A percentile compares a stretch with the other conserved stretches of the same genome.
Evolutionary conservation across 106 monocot species (phyloP).

Genomic region (Narthecium ossifragum): DNA sequence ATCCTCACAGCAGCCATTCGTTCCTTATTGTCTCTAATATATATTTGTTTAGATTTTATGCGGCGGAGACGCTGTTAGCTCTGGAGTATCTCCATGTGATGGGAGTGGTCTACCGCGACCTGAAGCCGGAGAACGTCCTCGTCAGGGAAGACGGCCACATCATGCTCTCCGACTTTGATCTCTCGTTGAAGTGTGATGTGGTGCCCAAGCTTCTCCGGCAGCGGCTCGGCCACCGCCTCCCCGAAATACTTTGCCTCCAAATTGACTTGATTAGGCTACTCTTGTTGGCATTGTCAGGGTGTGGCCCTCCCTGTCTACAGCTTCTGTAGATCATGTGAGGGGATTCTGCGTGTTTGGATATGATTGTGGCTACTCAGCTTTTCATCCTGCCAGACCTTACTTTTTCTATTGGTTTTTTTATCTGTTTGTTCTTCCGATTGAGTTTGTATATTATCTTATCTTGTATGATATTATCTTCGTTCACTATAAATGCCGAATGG

Average conservation of each 20-base stretch:
- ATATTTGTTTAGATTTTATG: slow-evolving; percentile 52
- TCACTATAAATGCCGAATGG: neutral
- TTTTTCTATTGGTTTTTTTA: neutral
- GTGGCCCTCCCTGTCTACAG: slow-evolving; percentile 5
- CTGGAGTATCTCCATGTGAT: slow-evolving; percentile 98
- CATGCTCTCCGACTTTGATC: slow-evolving; percentile 98
- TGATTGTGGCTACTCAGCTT: neutral
- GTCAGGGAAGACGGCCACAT: slow-evolving; percentile 89
- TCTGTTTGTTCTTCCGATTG: neutral
- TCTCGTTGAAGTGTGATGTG: slow-evolving; percentile 80
- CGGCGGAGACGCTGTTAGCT: slow-evolving; percentile 66
- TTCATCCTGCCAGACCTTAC: neutral
- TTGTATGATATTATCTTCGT: neutral
- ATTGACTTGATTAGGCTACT: neutral
- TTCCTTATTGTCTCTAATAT: neutral
- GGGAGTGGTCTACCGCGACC: slow-evolving; percentile 82
- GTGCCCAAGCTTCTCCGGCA: slow-evolving; percentile 57
- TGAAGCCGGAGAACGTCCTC: slow-evolving; percentile 96
- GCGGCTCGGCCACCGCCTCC: neutral
- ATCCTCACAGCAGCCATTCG: too few species aligned
- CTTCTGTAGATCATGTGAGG: slow-evolving; percentile 4
- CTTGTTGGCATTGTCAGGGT: neutral
- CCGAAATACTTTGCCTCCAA: neutral
- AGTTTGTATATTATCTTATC: neutral
- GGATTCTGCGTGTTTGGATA: slow-evolving; percentile 2